phyloP scores from a whole-genome alignment of 1,139 yeast species.

The Sugiyamaella novakii region DNA sequence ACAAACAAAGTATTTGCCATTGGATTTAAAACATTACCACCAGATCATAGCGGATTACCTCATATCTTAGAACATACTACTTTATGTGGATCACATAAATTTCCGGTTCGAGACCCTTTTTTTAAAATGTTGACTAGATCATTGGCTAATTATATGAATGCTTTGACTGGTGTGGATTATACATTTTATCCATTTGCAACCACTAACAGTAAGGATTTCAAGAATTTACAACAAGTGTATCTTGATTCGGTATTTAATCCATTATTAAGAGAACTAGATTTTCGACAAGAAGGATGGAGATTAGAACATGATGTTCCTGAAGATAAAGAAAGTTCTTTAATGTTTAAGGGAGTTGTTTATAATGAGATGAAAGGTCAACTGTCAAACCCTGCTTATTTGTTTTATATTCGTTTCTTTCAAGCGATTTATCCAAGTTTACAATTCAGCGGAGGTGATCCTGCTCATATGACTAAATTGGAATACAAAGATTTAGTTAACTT shows the following conservation, averaged over 20 bases:
- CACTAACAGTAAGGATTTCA: conserved; percentile 78
- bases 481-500: conserved; percentile 77
- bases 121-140: conserved; percentile 93
- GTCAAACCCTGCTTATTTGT: conserved; percentile 83
- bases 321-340: conserved; percentile 61
- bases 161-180: conserved; percentile 97
- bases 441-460: conserved; percentile 96
- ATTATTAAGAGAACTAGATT: conserved; percentile 73
- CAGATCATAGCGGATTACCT: conserved; percentile 91
- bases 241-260: conserved; percentile 88
- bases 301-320: conserved; percentile 66
- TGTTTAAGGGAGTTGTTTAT: conserved; percentile 92
- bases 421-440: conserved; percentile 81
- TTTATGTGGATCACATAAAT: conserved; percentile 85
- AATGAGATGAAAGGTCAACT: conserved; percentile 99
- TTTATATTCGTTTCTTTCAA: conserved; percentile 81
- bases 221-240: conserved; percentile 84
- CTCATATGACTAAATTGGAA: conserved; percentile 67
- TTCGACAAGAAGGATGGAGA: conserved; percentile 98
- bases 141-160: conserved; percentile 94
- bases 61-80: conserved; percentile 96
- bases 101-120: conserved; percentile 95
- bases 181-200: conserved; percentile 97
- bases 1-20: conserved; percentile 82
- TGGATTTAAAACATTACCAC: conserved; percentile 92